Evolutionary conservation across 768 basidiomycete species (phyloP).

Genomic region (Lactarius deliciosus): DNA sequence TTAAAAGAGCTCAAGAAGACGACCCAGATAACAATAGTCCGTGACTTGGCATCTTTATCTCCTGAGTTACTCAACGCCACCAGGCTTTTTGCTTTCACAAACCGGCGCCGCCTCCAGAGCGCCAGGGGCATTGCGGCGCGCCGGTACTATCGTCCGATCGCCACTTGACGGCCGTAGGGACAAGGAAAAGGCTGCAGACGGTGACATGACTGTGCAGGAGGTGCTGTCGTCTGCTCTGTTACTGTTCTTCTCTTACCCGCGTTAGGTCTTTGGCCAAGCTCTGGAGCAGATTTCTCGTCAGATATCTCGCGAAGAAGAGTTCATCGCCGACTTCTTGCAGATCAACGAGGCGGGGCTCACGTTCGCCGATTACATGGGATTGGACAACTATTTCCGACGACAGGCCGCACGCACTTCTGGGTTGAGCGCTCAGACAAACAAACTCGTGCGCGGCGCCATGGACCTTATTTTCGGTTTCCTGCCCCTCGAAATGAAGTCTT

Average conservation of each 20-base stretch:
- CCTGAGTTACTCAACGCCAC: not conserved
- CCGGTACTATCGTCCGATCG: conserved; percentile 81
- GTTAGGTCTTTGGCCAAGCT: conserved; percentile 70
- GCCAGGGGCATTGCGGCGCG: conserved; percentile 67
- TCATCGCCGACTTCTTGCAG: conserved; percentile 89
- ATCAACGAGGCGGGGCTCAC: conserved; percentile 86
- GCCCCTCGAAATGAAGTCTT: conserved; percentile 74
- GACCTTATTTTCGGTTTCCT: conserved; percentile 96
- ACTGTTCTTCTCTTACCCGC: conserved; percentile 1
- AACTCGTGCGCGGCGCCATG: conserved; percentile 85
- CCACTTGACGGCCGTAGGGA: conserved; percentile 60
- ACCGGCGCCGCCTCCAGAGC: conserved; percentile 48
- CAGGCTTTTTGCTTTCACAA: conserved; percentile 35
- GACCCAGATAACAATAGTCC: conserved; percentile 47
- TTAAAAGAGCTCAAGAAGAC: conserved; percentile 78
- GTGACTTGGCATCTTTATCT: not conserved
- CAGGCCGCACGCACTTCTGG: conserved; percentile 78
- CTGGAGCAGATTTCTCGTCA: conserved; percentile 73
- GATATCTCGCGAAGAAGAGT: conserved; percentile 82
- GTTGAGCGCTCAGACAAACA: conserved; percentile 65
- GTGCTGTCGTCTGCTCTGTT: conserved; percentile 40
- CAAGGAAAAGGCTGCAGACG: conserved; percentile 55
- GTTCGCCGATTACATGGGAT: conserved; percentile 91
- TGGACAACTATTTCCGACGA: conserved; percentile 92
- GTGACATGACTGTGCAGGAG: conserved; percentile 69